Evolutionary conservation across 805 yeast species (phyloP), one percentile per base, ranked within the genome.

Genomic region (Schwanniomyces vanrijiae): DNA sequence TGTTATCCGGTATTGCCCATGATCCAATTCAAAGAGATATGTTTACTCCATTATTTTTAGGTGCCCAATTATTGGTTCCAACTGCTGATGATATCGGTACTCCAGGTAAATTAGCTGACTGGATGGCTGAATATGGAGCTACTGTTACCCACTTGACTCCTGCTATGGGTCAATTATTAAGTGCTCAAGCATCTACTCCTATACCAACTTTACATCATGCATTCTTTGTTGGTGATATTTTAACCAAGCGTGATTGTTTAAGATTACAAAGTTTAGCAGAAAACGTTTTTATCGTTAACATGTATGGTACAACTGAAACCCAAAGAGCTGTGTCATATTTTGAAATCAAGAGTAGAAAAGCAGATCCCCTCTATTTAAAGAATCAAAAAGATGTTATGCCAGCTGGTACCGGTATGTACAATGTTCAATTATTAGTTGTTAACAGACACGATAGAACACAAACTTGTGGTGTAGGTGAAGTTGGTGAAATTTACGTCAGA

Each of bases 301-400:
- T 94, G 99, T 94, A 94, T 66, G 99, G 99, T 61, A 94, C 99
- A 34, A 94, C 99, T 9, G 99, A 94, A 69, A 94, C 99, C 13
- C 99, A 95, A 75, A 82, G 99, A 64, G 94, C 99, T 1, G 99
- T 94, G 21, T 91, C 98, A 0, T 94, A 81, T 69, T 95, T 82
- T 70, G 95, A 90, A 65, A 92, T 95, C 51, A 83, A 88, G 37
- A 82, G 95, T 24, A 77, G 89, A 54, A 63, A 77, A 19, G 62
- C 76, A 38, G 90, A 91, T 64, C 78, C 92, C 20, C 70, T 79
- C 20, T 91, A 88, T 66, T 76, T 94, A 63, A 85, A 83, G 61
- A 78, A 85, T 42, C 87, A 89, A 71, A 94, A 95, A 68, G 98
- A 94, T 59, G 86, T 90, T 46, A 90, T 94, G 86, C 98, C 99